Conservation (phyloP, 169 alveolate species). For the Eimeria maxima region DNA sequence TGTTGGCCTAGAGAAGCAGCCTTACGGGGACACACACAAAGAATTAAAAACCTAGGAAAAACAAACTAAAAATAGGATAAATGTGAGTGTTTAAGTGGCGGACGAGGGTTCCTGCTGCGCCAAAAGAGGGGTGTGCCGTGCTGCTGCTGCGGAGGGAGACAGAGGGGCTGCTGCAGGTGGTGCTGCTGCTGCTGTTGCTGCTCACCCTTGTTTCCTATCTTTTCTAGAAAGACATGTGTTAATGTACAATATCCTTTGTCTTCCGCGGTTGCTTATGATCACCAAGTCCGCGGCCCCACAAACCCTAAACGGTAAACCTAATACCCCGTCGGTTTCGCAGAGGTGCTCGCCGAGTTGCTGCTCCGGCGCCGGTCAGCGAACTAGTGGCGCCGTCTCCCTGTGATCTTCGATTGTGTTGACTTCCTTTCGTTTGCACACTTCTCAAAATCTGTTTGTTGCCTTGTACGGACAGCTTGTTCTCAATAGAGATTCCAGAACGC, state of each 20-base stretch:
- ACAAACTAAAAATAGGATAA: neutral
- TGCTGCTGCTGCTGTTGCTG: constrained; percentile 61
- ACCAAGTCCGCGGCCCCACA: neutral
- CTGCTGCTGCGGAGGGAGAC: constrained; percentile 74
- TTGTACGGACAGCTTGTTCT: neutral
- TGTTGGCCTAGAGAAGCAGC: constrained; percentile 19
- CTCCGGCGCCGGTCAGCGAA: neutral
- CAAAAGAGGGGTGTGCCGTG: constrained; percentile 41
- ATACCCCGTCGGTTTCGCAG: neutral
- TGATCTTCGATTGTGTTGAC: neutral
- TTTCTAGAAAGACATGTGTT: neutral
- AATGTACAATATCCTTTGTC: neutral
- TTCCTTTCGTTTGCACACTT: neutral
- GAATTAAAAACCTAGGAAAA: neutral
- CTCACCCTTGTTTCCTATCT: constrained; percentile 29
- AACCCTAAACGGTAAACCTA: constrained; percentile 22
- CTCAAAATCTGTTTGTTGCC: neutral
- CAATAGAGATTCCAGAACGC: neutral
- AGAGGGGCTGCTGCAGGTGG: constrained; percentile 56
- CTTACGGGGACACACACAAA: constrained; percentile 58
- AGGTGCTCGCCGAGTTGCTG: constrained; percentile 20
- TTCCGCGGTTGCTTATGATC: neutral
- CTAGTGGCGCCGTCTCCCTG: neutral
- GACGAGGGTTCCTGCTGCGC: neutral
- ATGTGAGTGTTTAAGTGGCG: neutral